Evolutionary conservation across 768 basidiomycete genomes (phyloP), one percentile per base, ranked within the genome.

Genomic region (Mycena vitilis): DNA sequence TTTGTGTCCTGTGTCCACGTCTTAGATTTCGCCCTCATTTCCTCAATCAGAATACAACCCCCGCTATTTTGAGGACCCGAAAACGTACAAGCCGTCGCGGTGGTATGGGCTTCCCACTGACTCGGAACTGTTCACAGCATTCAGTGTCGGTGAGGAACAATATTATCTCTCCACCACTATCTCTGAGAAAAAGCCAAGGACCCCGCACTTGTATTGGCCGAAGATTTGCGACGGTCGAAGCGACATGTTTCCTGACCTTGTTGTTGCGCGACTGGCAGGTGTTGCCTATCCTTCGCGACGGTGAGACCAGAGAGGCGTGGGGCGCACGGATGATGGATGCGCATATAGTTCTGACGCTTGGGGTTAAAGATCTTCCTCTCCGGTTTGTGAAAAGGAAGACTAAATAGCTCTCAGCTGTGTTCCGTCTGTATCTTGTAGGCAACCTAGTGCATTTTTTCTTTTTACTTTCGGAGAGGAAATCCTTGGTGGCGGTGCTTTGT

Each of bases 1-100:
- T 40, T 40, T 40, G 15, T 40, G 2, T 15, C 38, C 38, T 6
- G n/a, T n/a, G 2, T 30, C 30, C 30, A 30, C n/a, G n/a, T 30
- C 5, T 40, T 9, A 11, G 15, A 40, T 5, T 40, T 8, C 4
- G 11, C 7, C 10, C 15, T 40, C 40, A 40, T 40, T 34, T 56
- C 20, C 13, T 40, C 5, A 4, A 71, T 72, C 56, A 87, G 86
- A 85, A 75, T 82, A 85, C 72, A 87, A 87, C 65, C 80, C 85
- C 3, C 78, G 84, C 16, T 84, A 86, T 71, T 87, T 84, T 65
- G 79, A 84, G 2, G 79, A 85, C 12, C 86, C 87, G 1, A 75
- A 82, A n/a, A 75, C 78, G 57, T 87, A 78, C 78, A 82, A 79
- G 56, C 87, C 87, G 1, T 86, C 85, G 1, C 77, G 87, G 47